phyloP scores from a whole-genome alignment of 768 basidiomycete genomes.

The Collybia nuda region DNA sequence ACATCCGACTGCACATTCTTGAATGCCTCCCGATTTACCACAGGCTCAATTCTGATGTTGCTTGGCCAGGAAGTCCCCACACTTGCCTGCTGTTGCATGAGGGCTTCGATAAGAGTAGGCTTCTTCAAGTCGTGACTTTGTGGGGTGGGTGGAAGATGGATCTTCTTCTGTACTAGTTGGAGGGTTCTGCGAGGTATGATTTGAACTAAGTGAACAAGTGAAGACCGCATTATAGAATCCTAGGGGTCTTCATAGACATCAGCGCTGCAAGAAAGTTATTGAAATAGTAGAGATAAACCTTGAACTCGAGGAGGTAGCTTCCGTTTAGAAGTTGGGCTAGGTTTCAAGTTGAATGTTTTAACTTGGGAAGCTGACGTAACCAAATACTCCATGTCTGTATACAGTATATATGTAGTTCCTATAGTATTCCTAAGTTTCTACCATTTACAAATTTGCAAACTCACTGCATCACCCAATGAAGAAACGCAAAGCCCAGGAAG shows the following conservation, averaged over 20 bases:
- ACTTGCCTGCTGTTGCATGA: conserved; percentile 30
- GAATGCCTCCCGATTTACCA: conserved; percentile 38
- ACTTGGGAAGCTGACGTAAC: no score
- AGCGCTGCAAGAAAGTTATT: not conserved
- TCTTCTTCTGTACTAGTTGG: conserved; percentile 23
- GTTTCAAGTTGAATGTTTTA: no score
- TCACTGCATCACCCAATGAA: conserved; percentile 1
- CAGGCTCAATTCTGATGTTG: conserved; percentile 47
- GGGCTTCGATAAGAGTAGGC: conserved; percentile 33
- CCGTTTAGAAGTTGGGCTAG: no score
- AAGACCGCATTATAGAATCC: conserved; percentile 31
- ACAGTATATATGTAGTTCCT: no score
- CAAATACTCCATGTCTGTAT: no score
- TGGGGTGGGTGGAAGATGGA: conserved; percentile 29
- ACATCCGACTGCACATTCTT: conserved; percentile 36
- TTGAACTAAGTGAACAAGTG: conserved; percentile 32
- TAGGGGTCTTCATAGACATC: not conserved
- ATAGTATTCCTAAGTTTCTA: no score
- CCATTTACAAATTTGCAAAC: not conserved
- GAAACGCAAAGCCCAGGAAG: conserved; percentile 11
- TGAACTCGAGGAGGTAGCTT: no score
- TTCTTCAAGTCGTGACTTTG: conserved; percentile 32
- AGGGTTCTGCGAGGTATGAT: conserved; percentile 35
- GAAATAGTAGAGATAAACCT: not conserved
- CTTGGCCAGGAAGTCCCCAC: conserved; percentile 38